Base-by-base conservation (phyloP, 2,329 filamentous ascomycete species). In the Curvularia sp. region DNA sequence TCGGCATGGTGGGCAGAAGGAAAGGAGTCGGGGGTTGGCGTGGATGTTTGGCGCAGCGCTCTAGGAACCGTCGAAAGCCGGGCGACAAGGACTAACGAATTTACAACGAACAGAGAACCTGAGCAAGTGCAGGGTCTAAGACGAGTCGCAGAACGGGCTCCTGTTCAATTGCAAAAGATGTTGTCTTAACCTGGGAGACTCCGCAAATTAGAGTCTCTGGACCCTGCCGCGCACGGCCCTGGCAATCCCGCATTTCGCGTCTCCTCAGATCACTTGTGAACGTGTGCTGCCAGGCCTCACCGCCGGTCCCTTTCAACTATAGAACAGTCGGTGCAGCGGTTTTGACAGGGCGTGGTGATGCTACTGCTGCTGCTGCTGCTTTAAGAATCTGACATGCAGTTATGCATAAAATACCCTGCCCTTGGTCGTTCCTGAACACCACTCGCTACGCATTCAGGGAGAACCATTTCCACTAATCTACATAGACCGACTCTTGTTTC, bases 1-100 rank as follows among this genome's bases (percentile, higher is more conserved):
- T 76, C 25, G 69, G 65, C 76, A 78, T 78, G 66, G 46, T 69
- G 65, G 69, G 62, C 59, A 53, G 39, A 42, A 43, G 48, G 55
- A 55, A 57, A 60, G 64, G 61, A 63, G 63, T 57, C 38, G 53
- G 49, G 45, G 36, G 57, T 43, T 46, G 48, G 47, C 48, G 51
- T 39, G 42, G 60, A 32, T 45, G 23, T 19, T 49, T 39, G 27
- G 56, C 54, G 53, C 59, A 57, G 39, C 46, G 42, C 25, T 49
- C 42, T 49, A 47, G 27, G 19, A 49, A 47, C 47, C 53, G 47
- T 27, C 34, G 23, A 27, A 36, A 45, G 53, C 49, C 28, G 57
- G 51, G 53, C 18, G 41, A 53, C 23, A 34, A 5, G 21, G 9
- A 23, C 50, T 60, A 63, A 66, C 61, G 53, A n/a, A 21, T 19